A percentile compares a stretch with the other conserved stretches of the same genome.
phyloP scores from a whole-genome alignment of 2,329 filamentous ascomycete species.

The Ophiostoma perfectum region DNA sequence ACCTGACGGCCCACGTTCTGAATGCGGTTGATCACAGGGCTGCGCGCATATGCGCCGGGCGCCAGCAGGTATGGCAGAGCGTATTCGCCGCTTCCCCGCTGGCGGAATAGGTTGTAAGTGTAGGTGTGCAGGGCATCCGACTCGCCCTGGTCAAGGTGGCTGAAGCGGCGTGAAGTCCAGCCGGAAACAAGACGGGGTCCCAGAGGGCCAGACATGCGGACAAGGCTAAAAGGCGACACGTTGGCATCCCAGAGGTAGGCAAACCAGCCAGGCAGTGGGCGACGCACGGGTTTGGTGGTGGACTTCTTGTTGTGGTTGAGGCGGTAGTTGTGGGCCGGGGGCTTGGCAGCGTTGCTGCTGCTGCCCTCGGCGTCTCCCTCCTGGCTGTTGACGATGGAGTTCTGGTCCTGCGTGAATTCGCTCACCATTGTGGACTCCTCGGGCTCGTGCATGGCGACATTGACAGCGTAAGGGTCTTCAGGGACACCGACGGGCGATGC shows the following conservation, averaged over 20 bases:
- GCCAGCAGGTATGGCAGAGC: conserved; percentile 88
- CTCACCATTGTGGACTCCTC: conserved; percentile 65
- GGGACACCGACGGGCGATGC: conserved; percentile 92
- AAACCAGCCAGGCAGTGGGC: conserved; percentile 76
- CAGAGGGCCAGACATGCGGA: conserved; percentile 81
- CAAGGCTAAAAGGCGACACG: conserved; percentile 85
- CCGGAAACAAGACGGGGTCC: conserved; percentile 89
- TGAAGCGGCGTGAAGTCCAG: conserved; percentile 91
- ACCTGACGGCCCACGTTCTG: conserved; percentile 76
- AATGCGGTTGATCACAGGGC: conserved; percentile 80
- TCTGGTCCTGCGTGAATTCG: conserved; percentile 75
- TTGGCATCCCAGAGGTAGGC: conserved; percentile 96
- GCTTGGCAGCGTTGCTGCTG: conserved; percentile 29
- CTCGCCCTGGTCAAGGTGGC: conserved; percentile 74
- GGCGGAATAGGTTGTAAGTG: conserved; percentile 87
- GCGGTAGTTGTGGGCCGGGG: conserved; percentile 28
- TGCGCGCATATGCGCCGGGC: conserved; percentile 85
- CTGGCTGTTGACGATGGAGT: conserved; percentile 39
- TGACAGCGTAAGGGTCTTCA: conserved; percentile 85
- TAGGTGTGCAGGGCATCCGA: conserved; percentile 85
- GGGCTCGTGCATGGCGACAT: conserved; percentile 72
- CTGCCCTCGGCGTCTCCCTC: neutral
- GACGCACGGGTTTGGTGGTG: conserved; percentile 31
- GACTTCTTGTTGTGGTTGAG: conserved; percentile 32
- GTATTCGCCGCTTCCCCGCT: conserved; percentile 89